Percentiles rank a stretch among this genome's conserved stretches.
Conservation (phyloP, 805 yeast genomes). For the Lipomyces yamadae region DNA sequence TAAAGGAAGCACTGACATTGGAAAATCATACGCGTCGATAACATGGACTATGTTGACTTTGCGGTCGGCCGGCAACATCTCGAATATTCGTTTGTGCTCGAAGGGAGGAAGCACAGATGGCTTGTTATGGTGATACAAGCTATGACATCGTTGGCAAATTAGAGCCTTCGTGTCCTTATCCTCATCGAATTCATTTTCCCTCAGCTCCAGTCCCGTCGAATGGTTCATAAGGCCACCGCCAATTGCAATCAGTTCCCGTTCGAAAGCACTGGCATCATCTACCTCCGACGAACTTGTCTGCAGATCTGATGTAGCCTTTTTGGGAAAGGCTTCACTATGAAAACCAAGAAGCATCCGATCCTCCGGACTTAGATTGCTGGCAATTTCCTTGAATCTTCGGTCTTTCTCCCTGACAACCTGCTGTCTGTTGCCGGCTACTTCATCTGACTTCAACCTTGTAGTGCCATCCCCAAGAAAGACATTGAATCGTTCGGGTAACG, state of each 20-base stretch:
- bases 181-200: neutral
- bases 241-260: neutral
- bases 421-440: neutral
- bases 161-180: neutral
- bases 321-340: neutral
- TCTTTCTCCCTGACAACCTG: neutral
- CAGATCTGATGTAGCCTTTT: neutral
- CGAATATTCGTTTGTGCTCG: constrained; percentile 8
- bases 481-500: neutral
- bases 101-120: constrained; percentile 13
- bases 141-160: constrained; percentile 26
- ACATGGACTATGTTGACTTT: constrained; percentile 61
- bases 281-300: neutral
- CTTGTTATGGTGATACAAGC: constrained; percentile 14
- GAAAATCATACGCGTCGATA: constrained; percentile 73
- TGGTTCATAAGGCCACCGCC: neutral
- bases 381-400: neutral
- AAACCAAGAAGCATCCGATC: neutral
- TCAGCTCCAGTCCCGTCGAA: neutral
- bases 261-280: neutral
- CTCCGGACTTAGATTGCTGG: neutral
- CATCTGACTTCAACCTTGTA: neutral
- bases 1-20: constrained; percentile 52
- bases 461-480: neutral
- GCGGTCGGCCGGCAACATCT: constrained; percentile 19